Evolutionary conservation across 2,329 filamentous ascomycete genomes (phyloP).

Genomic region (Fragosphaeria purpurea): DNA sequence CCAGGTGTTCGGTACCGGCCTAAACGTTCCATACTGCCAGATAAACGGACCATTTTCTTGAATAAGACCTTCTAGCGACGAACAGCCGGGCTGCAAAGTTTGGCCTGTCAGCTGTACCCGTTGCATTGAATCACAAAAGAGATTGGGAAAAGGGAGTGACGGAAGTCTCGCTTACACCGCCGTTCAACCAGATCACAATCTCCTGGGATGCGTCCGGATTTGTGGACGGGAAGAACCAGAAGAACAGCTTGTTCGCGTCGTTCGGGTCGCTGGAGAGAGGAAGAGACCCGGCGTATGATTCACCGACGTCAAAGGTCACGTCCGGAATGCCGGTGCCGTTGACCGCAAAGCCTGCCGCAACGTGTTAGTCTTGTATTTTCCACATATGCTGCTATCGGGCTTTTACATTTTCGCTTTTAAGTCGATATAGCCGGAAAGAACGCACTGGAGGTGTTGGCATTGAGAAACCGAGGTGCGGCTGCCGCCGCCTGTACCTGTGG

Average conservation of each 20-base stretch:
- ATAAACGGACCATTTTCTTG: constrained; percentile 69
- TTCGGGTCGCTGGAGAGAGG: constrained; percentile 41
- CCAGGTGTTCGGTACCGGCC: constrained; percentile 56
- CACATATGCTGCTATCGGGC: too few relatives aligned
- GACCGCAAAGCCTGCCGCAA: constrained; percentile 45
- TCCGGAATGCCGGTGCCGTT: constrained; percentile 57
- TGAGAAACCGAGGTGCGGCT: constrained; percentile 8
- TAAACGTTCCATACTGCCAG: constrained; percentile 60
- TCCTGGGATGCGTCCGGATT: constrained; percentile 43
- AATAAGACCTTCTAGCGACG: constrained; percentile 57
- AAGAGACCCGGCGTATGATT: constrained; percentile 54
- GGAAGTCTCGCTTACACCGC: constrained; percentile 27
- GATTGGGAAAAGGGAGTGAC: too few relatives aligned
- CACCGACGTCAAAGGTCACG: constrained; percentile 57
- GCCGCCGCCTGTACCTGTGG: neutral
- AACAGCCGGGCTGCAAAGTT: constrained; percentile 38
- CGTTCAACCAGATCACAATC: constrained; percentile 53
- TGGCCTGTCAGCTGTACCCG: too few relatives aligned
- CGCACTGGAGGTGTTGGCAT: constrained; percentile 12
- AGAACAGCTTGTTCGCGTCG: constrained; percentile 43
- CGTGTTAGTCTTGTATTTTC: neutral
- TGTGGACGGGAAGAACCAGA: constrained; percentile 56
- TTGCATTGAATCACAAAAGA: neutral
- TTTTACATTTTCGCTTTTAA: too few relatives aligned
- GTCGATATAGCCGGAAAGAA: neutral